phyloP scores from a whole-genome alignment of 176 grass and related monocot genomes.

The Hyparrhenia diplandra region DNA sequence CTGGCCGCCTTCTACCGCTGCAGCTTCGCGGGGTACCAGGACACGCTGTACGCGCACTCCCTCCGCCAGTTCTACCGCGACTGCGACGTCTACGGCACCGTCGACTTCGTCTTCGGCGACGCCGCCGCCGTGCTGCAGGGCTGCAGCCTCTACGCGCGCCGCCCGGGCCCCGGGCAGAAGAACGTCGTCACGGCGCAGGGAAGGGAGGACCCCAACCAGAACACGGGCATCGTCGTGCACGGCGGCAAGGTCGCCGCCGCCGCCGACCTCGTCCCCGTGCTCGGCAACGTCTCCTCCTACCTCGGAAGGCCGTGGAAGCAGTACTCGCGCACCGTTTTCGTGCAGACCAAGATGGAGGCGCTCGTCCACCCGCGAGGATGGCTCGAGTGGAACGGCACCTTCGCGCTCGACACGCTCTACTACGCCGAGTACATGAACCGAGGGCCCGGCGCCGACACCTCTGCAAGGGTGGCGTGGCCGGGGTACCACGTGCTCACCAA shows the following conservation, averaged over 20 bases:
- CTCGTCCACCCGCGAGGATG: constrained; percentile 55
- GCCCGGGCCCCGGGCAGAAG: constrained; percentile 48
- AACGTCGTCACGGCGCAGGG: constrained; percentile 86
- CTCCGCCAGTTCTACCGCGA: constrained; percentile 97
- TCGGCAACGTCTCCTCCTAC: constrained; percentile 51
- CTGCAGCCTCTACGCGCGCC: constrained; percentile 85
- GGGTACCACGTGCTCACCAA: constrained; percentile 66
- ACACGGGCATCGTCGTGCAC: constrained; percentile 80
- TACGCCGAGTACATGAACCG: constrained; percentile 90
- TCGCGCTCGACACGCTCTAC: constrained; percentile 86
- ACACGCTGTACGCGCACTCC: constrained; percentile 90
- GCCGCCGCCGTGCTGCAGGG: constrained; percentile 69
- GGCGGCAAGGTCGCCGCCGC: constrained; percentile 84
- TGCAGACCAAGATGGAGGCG: constrained; percentile 67
- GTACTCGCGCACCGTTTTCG: constrained; percentile 80
- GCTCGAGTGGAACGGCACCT: constrained; percentile 73
- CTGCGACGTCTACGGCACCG: constrained; percentile 85
- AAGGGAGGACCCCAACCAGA: constrained; percentile 80
- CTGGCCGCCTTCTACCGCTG: constrained; percentile 70
- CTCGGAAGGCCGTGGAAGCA: constrained; percentile 82
- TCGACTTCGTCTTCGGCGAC: constrained; percentile 91
- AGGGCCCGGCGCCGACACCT: constrained; percentile 50
- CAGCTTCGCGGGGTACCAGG: constrained; percentile 89
- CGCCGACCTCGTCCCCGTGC: constrained; percentile 59
- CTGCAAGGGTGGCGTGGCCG: constrained; percentile 57